Evolutionary conservation across 208 protist genomes (phyloP).

Genomic region (Leishmania gerbilli): DNA sequence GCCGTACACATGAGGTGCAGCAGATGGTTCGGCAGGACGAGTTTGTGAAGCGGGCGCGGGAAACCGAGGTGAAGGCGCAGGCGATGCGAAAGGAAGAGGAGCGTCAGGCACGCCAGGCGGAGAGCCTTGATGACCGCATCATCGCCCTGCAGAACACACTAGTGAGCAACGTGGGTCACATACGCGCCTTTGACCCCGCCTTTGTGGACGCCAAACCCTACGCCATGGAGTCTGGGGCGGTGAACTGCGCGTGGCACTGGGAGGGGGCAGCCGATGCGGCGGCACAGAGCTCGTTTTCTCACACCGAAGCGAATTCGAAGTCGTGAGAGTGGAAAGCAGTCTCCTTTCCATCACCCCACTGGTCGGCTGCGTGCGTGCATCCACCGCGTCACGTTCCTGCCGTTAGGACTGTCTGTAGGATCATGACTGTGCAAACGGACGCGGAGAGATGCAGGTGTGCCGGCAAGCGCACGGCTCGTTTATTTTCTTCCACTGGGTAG

Average conservation of each 20-base stretch:
- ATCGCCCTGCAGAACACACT: conserved; percentile 59
- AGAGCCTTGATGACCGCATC: conserved; percentile 65
- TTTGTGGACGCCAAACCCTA: conserved; percentile 67
- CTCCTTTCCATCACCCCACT: neutral
- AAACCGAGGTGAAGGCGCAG: conserved; percentile 39
- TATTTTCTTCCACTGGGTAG: too few species aligned
- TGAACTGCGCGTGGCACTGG: conserved; percentile 82
- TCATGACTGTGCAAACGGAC: neutral
- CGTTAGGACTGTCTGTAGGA: neutral
- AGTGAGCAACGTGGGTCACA: conserved; percentile 60
- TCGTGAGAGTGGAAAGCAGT: neutral
- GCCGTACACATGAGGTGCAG: conserved; percentile 78
- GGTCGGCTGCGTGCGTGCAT: neutral
- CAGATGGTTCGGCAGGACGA: conserved; percentile 79
- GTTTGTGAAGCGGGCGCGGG: conserved; percentile 50
- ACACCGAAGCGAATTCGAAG: neutral
- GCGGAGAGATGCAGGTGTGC: neutral
- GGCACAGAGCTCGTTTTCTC: neutral
- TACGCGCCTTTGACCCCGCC: conserved; percentile 69
- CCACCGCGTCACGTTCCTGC: neutral
- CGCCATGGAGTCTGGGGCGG: conserved; percentile 62
- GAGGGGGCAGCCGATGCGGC: conserved; percentile 3
- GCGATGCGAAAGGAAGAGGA: conserved; percentile 5
- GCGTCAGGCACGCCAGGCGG: conserved; percentile 20
- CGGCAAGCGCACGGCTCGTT: neutral